Conservation (phyloP, 2,329 filamentous ascomycete genomes). For the Chalaropsis thielavioides region DNA sequence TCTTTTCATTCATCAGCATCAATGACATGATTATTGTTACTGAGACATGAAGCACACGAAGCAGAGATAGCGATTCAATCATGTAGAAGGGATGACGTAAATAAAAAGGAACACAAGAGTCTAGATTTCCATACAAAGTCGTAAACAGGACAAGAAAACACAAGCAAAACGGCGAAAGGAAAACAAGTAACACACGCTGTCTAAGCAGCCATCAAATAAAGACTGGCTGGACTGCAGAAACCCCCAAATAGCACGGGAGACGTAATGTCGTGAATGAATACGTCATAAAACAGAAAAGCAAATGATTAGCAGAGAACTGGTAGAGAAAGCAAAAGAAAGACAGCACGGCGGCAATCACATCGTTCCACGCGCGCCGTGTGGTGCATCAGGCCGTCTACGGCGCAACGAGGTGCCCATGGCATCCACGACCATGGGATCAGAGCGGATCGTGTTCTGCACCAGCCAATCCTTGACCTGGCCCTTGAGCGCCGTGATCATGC, state of each 20-base stretch:
- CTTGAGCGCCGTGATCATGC: conserved; percentile 38
- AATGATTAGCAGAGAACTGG: neutral
- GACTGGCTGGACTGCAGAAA: neutral
- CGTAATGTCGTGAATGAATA: neutral
- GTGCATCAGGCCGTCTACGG: conserved; percentile 46
- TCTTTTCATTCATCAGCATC: no score
- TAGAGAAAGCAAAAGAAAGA: neutral
- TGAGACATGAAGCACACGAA: no score
- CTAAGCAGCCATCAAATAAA: neutral
- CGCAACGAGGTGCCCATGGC: conserved; percentile 56
- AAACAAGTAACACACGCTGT: conserved; percentile 1
- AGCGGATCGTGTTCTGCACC: conserved; percentile 69
- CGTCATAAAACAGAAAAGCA: conserved; percentile 2
- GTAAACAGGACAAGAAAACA: neutral
- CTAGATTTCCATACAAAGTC: neutral
- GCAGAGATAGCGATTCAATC: no score
- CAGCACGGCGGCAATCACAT: neutral
- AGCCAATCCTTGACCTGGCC: conserved; percentile 72
- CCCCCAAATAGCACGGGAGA: neutral
- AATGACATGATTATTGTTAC: no score
- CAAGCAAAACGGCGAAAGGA: neutral
- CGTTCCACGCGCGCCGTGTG: conserved; percentile 41
- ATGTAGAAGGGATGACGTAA: neutral
- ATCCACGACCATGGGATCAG: conserved; percentile 67
- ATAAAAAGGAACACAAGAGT: neutral